phyloP scores from a whole-genome alignment of 495 filamentous ascomycete species.

The Penicillium manginii region DNA sequence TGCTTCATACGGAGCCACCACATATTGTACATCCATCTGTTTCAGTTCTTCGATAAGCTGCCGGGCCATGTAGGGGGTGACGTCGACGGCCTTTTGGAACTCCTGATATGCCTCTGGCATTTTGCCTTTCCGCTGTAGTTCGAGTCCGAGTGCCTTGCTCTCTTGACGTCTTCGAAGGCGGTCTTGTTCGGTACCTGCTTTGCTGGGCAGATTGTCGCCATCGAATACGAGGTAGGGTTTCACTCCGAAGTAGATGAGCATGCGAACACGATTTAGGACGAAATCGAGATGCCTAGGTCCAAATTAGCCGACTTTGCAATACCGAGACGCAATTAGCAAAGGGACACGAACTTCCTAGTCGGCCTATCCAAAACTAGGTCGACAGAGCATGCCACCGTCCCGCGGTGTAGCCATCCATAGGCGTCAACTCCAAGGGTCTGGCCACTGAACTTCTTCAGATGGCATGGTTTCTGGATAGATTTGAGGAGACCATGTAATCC shows the following conservation, averaged over 20 bases:
- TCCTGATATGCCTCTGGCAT: conserved; percentile 80
- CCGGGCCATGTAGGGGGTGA: conserved; percentile 94
- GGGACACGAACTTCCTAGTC: conserved; percentile 71
- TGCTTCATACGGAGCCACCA: conserved; percentile 97
- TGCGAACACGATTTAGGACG: conserved; percentile 84
- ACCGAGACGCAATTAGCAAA: neutral
- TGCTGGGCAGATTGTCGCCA: conserved; percentile 93
- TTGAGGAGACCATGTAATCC: conserved; percentile 91
- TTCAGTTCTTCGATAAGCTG: conserved; percentile 91
- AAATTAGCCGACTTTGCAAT: conserved; percentile 5
- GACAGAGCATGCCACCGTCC: conserved; percentile 85
- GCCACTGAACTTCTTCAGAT: conserved; percentile 84
- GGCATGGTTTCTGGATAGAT: conserved; percentile 88
- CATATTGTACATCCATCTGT: conserved; percentile 74
- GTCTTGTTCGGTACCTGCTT: conserved; percentile 84
- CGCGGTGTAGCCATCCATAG: conserved; percentile 98
- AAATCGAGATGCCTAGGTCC: conserved; percentile 81
- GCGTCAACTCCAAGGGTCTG: conserved; percentile 92
- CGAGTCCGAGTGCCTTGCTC: conserved; percentile 72
- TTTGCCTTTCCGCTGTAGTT: conserved; percentile 78
- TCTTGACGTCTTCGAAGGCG: conserved; percentile 71
- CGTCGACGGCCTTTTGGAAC: conserved; percentile 93
- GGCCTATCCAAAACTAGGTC: conserved; percentile 88
- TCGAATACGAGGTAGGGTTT: conserved; percentile 94
- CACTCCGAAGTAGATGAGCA: conserved; percentile 92